Evolutionary conservation across 2,329 filamentous ascomycete genomes (phyloP), one percentile per base, ranked within the genome.

Genomic region (Whalleya microplaca): DNA sequence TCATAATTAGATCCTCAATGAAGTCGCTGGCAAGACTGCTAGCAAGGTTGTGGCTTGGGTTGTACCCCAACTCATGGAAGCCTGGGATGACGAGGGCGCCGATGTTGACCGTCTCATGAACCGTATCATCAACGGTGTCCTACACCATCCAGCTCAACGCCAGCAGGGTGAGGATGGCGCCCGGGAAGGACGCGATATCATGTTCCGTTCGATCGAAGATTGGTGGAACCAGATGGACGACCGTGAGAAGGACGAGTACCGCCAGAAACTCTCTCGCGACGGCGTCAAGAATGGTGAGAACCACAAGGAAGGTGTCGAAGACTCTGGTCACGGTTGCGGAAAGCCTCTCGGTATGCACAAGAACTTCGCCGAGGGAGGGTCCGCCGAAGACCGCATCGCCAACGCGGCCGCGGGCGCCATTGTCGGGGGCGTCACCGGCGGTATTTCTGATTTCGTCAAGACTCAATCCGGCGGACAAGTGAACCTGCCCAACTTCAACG

Each of bases 61-160:
- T 20, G 91, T 96, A 14, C 94, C 94, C 8, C 92, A 96, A 72
- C 78, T 97, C 59, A 95, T 97, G 78, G 79, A 90, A 37, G 90
- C 88, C 66, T 96, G 93, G 86, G 93, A 97, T 67, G 83, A 96
- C 63, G 86, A 94, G 41, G 70, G 76, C 53, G 78, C 82, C 55
- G 90, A 96, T 66, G 76, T 91, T 41, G 80, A 90, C 59, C 82
- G 85, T 54, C 86, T 88, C 2, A 79, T 95, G 63, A 84, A 88
- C 69, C 86, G 88, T 59, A 93, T 97, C 72, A 86, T 96, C 68
- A 76, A 84, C 47, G 92, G 91, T 58, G 87, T 96, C 37, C 85
- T 97, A 72, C 91, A 96, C 69, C 93, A 97, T 73, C 94, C 93
- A 2, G 91, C 92, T 46, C 87, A 92, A 64, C 87, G 89, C 54